These are phyloP conservation scores for Diplotaxis tenuifolia DNA, from an alignment of 345 rosid genomes.

Conservation along the genomic window DNA sequence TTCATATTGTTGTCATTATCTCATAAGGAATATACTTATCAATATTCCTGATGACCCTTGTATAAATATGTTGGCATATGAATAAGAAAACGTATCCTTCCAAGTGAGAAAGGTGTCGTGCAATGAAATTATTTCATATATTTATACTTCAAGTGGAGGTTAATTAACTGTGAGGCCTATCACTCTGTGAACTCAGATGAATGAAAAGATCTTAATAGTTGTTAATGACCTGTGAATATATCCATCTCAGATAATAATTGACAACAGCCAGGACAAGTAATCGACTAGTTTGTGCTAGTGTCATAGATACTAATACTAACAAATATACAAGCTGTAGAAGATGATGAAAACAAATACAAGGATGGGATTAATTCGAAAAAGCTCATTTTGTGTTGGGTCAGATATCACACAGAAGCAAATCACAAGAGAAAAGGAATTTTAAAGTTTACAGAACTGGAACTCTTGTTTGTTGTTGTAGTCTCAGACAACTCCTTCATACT, in stretches of 20 bases:
- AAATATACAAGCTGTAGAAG: background rate
- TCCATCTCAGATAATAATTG: background rate
- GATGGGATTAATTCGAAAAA: background rate
- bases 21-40: no score
- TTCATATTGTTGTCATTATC: no score
- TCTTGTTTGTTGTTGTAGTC: constrained; percentile 7
- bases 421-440: constrained; percentile 30
- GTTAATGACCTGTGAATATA: background rate
- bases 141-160: no score
- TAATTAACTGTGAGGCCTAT: background rate
- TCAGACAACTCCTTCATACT: constrained; percentile 17
- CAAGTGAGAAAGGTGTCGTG: no score
- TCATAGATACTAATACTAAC: background rate
- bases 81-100: no score
- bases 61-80: no score
- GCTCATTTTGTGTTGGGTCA: background rate
- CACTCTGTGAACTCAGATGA: background rate
- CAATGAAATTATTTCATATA: no score
- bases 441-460: background rate
- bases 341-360: background rate
- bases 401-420: background rate
- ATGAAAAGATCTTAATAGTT: background rate
- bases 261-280: background rate
- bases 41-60: no score
- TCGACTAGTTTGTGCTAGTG: background rate